Evolutionary conservation across 2,329 filamentous ascomycete species (phyloP), one percentile per base, ranked within the genome.

Genomic region (Penicillium hordei): DNA sequence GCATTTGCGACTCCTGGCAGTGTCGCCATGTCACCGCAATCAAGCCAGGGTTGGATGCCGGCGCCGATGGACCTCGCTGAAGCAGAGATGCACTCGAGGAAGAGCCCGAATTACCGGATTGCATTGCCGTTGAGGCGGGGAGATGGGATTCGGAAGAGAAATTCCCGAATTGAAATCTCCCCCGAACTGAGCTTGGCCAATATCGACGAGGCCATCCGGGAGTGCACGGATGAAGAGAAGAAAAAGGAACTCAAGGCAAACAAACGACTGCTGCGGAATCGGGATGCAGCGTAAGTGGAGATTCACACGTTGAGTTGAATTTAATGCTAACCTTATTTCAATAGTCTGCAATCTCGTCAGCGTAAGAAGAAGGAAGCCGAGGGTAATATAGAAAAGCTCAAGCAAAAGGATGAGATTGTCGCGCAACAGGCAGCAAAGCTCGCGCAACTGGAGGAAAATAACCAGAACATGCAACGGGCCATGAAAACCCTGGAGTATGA

Each of bases 351-450:
- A 79, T 97, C 94, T 44, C 87, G 94, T 65, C 93, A 97, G 77
- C 88, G 94, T 68, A 99, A 97, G 84, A 97, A 97, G 85, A 89
- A 91, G 78, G 93, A 97, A 79, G 97, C 94, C 34, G 94, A 97
- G 15, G 21, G 15, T 13, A 23, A 48, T 17, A 23, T 34, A 10
- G 45, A 48, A 15, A 48, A 48, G 21, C 23, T 25, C 4, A 34
- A 48, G 79, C 88, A 94, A 68, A 86, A 97, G 45, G 94, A 97
- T 10, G 36, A 39, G n/a, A 39, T 39, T 19, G 8, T 39, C n/a
- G 36, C 36, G 3, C 36, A 39, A 39, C 36, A 39, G 9, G 36
- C 36, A 2, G 29, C 31, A 21, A 34, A 12, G 21, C 10, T 34
- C 31, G 17, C 21, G 5, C 45, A 48, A 23, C 19, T 25, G 21